These are phyloP conservation scores for Sclerotinia borealis DNA, from an alignment of 2,329 filamentous ascomycete genomes.

Conservation along the genomic window DNA sequence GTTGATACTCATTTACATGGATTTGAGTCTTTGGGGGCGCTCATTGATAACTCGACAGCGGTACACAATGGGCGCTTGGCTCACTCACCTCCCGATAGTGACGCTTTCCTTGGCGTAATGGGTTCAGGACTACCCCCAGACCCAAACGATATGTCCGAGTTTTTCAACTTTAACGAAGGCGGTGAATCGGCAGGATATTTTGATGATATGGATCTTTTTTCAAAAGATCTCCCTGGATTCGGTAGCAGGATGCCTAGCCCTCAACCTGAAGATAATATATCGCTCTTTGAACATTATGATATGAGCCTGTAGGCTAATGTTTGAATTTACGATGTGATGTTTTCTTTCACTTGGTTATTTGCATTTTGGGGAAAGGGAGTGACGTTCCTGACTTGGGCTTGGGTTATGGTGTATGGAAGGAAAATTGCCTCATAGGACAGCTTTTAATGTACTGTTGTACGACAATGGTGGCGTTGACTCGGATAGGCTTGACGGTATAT, in stretches of 20 bases:
- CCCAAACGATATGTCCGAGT: background rate
- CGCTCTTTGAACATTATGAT: background rate
- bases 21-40: background rate
- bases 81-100: conserved; percentile 1
- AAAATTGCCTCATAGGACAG: background rate
- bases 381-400: background rate
- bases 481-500: background rate
- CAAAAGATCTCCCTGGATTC: background rate
- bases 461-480: background rate
- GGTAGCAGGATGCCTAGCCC: conserved; percentile 1
- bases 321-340: too few relatives aligned
- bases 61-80: background rate
- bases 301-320: background rate
- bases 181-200: conserved; percentile 4
- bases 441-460: background rate
- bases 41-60: background rate
- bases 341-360: background rate
- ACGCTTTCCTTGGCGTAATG: background rate
- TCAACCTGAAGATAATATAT: background rate
- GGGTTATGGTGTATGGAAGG: background rate
- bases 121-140: background rate
- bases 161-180: conserved; percentile 4
- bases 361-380: background rate
- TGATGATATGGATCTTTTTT: conserved; percentile 6
- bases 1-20: background rate